Evolutionary conservation across 345 rosid genomes (phyloP).

Genomic region (Leavenworthia alabamica): DNA sequence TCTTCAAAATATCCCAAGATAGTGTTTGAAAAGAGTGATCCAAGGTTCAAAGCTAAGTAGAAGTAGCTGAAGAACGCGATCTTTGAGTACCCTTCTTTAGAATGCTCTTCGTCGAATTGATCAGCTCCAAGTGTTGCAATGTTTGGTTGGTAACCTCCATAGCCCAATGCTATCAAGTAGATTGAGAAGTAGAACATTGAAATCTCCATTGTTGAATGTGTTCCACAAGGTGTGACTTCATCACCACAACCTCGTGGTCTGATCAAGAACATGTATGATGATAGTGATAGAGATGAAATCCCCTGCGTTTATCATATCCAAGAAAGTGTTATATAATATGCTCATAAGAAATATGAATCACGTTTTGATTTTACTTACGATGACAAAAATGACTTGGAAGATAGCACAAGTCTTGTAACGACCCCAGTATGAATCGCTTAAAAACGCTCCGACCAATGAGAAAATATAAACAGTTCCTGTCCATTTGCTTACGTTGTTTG

Average conservation of each 20-base stretch:
- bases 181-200: constrained; percentile 77
- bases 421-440: constrained; percentile 99
- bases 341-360: no score
- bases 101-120: constrained; percentile 89
- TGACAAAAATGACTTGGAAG: constrained; percentile 86
- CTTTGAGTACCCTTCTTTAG: constrained; percentile 76
- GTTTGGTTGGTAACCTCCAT: constrained; percentile 98
- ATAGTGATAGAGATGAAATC: constrained; percentile 56
- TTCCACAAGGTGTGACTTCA: constrained; percentile 53
- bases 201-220: constrained; percentile 64
- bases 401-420: constrained; percentile 97
- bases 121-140: constrained; percentile 97
- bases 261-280: constrained; percentile 67
- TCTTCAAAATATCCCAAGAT: constrained; percentile 86
- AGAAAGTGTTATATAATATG: no score
- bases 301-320: constrained; percentile 50
- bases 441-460: constrained; percentile 94
- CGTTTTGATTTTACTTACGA: constrained; percentile 63
- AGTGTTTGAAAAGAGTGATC: constrained; percentile 95
- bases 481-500: constrained; percentile 98
- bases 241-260: constrained; percentile 84
- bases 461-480: constrained; percentile 98
- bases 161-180: constrained; percentile 82
- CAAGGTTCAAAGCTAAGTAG: constrained; percentile 86
- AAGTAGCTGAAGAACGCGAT: constrained; percentile 96